Evolutionary conservation across 1,284 basidiomycete genomes (phyloP), one percentile per base, ranked within the genome.

Genomic region (Boletus austroedulis): DNA sequence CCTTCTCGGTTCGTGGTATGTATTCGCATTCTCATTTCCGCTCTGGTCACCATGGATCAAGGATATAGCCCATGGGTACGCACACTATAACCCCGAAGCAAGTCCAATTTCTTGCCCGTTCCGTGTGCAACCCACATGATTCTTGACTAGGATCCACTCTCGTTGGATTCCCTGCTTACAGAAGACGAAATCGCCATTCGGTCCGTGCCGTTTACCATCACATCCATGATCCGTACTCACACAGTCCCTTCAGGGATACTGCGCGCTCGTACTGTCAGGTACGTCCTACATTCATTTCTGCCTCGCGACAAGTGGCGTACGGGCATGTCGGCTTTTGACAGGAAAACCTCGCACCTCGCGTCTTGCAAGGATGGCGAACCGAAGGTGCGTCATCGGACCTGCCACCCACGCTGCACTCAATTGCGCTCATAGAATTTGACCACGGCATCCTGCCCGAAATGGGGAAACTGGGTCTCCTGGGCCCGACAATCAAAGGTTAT

Each of bases 111-210:
- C 46, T 38, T 31, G 9, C 40, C 47, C 38, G 19, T 54, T 49
- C 29, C 19, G 28, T 31, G 11, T 7, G 5, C 7, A 9, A 43
- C 58, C 58, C 31, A 62, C 57, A 36, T 23, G 47, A 29, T 17
- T 31, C 32, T 31, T 5, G 50, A 41, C 19, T 53, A 92, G 89
- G 92, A 95, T 70, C 90, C 92, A 0, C 75, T 95, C 59, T 84
- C 83, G 66, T 69, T 92, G 46, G 87, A 90, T 59, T 85, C 86
- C 0, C 78, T 93, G 45, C 78, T 98, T 51, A 93, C 92, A 1
- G 94, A 95, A 45, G 95, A 98, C 50, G 95, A 98, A 76, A 80
- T 85, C 59, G 91, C 92, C 8, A 90, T 98, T 67, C 84, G 92
- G 94, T 92, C 60, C 51, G 83, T 70, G 10, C 40, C 21, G 11